A percentile compares a stretch with the other conserved stretches of the same genome.
Evolutionary conservation across 495 filamentous ascomycete genomes (phyloP).

Genomic region (Recurvomyces mirabilis): DNA sequence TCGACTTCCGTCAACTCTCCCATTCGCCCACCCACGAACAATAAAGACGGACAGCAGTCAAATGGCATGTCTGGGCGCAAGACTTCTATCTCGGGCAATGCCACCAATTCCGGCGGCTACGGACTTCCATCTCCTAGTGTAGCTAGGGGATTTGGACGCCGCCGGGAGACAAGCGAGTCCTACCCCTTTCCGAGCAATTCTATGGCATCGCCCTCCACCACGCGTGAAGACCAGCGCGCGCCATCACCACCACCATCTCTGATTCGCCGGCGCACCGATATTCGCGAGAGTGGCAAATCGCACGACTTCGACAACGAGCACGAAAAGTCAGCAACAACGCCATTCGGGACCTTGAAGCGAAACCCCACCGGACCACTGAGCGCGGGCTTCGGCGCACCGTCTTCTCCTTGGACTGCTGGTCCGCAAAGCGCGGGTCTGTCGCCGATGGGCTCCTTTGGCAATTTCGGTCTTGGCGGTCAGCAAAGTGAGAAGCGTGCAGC

Average conservation of each 20-base stretch:
- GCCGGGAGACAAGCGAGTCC: constrained; percentile 80
- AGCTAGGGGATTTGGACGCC: constrained; percentile 58
- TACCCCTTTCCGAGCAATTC: constrained; percentile 40
- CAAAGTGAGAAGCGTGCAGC: constrained; percentile 56
- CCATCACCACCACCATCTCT: constrained; percentile 54
- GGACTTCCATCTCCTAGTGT: constrained; percentile 51
- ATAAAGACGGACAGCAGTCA: constrained; percentile 55
- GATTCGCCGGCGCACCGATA: constrained; percentile 63
- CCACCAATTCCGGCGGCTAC: constrained; percentile 36
- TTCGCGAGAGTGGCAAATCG: constrained; percentile 38
- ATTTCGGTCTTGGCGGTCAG: constrained; percentile 54
- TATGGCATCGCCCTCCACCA: constrained; percentile 41
- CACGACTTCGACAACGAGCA: constrained; percentile 38
- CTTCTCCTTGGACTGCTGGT: constrained; percentile 59
- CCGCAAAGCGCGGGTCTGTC: constrained; percentile 50
- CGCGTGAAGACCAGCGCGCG: constrained; percentile 48
- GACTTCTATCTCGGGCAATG: constrained; percentile 56
- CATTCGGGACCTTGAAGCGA: constrained; percentile 56
- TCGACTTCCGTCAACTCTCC: constrained; percentile 81
- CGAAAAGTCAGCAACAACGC: constrained; percentile 33
- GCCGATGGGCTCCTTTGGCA: constrained; percentile 75
- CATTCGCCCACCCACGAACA: constrained; percentile 34
- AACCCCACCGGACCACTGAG: constrained; percentile 55
- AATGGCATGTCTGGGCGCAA: constrained; percentile 53
- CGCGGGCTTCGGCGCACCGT: constrained; percentile 38